Evolutionary conservation across 2,329 filamentous ascomycete species (phyloP), one percentile per base, ranked within the genome.

Genomic region (Beauveria scarabaeidicola): DNA sequence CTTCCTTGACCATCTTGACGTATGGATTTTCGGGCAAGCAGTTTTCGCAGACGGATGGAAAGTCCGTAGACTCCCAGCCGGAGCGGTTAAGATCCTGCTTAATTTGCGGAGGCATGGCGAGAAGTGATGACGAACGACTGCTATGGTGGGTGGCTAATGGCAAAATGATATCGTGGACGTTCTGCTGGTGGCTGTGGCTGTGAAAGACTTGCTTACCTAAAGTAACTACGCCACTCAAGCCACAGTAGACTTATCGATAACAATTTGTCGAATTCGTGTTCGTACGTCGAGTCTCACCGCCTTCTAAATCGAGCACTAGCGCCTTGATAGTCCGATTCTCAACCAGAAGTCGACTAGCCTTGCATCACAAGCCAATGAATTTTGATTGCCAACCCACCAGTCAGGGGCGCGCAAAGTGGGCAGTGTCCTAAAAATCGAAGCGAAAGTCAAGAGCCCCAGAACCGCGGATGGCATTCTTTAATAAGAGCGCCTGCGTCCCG

Each of bases 1-100:
- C 93, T 71, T 97, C 91, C 75, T 99, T 99, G 62, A 99, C 81
- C 92, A 99, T 97, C 75, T 97, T 94, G 47, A 99, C 94, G 69
- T 96, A 99, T 2, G 93, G 93, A 68, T 97, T 97, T 63, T 96
- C 92, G 17, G 93, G 92, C 2, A 99, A 83, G 72, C 94, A 99
- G 70, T 87, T 91, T 75, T 99, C 94, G 78, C 85, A 94, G 38
- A 94, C 88, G 3, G 89, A 92, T 9, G 90, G 90, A 69, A 94
- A 91, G 73, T 94, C 90, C 52, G 90, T 94, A 36, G 91, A 89
- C 75, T 99, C 94, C 91, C 92, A 97, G 61, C 94, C 94, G 19
- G 91, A 94, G 58, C 94, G 85, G 76, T 97, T 97, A 51, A 97
- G 82, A 71, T 97, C 92, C 72, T 95, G 89, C 74, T 97, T 97